Evolutionary conservation across 768 basidiomycete genomes (phyloP).

Genomic region (Cystobasidium tubakii): DNA sequence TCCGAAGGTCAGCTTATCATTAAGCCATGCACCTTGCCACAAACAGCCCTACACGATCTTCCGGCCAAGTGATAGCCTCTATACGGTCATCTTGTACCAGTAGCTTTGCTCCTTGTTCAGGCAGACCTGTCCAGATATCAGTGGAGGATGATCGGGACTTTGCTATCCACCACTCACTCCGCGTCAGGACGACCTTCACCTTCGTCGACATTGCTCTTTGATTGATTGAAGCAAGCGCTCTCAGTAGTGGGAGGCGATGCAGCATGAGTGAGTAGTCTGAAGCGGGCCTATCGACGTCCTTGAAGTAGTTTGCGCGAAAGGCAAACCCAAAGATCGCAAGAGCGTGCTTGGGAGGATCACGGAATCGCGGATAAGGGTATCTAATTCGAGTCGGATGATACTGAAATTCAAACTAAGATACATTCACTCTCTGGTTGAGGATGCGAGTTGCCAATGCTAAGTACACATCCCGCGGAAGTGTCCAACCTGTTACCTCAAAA

Average conservation of each 20-base stretch:
- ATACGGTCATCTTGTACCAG: conserved; percentile 15
- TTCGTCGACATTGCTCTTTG: conserved; percentile 20
- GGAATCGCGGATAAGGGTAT: too few species aligned
- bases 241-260: background rate
- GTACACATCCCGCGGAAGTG: background rate
- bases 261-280: background rate
- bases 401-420: background rate
- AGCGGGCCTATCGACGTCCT: background rate
- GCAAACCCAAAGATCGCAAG: background rate
- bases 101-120: conserved; percentile 29
- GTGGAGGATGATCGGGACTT: background rate
- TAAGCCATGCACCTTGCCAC: background rate
- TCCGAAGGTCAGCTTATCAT: conserved; percentile 49
- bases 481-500: conserved; percentile 10
- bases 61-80: conserved; percentile 24
- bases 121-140: conserved; percentile 13
- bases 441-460: background rate
- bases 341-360: background rate
- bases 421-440: background rate
- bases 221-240: background rate
- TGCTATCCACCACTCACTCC: conserved; percentile 22
- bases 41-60: conserved; percentile 20
- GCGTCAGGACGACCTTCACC: conserved; percentile 26
- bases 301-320: background rate
- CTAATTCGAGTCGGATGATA: background rate